Evolutionary conservation across 106 monocot species (phyloP).

Genomic region (Dendrobium officinale): DNA sequence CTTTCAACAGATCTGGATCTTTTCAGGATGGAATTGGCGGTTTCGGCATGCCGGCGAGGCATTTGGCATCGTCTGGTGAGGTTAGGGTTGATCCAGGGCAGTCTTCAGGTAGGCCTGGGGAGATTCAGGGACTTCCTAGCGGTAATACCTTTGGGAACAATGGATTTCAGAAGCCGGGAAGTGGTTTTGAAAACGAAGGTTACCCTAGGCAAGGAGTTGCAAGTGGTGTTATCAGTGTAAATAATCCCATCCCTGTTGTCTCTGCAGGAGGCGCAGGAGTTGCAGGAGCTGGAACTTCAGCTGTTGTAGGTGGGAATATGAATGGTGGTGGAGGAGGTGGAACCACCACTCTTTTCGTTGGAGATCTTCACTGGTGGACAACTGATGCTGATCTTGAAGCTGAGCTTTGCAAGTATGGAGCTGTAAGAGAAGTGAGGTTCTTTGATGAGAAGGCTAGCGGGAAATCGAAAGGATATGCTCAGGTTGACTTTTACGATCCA

Average conservation of each 20-base stretch:
- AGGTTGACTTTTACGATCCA: conserved; percentile 66
- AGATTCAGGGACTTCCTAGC: conserved; percentile 18
- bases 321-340: conserved; percentile 21
- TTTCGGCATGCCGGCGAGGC: conserved; percentile 4
- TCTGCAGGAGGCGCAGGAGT: background rate
- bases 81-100: conserved; percentile 5
- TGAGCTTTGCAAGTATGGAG: conserved; percentile 40
- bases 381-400: conserved; percentile 63
- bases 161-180: conserved; percentile 11
- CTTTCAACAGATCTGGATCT: background rate
- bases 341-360: conserved; percentile 42
- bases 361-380: conserved; percentile 78
- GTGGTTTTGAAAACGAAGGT: background rate
- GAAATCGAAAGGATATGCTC: conserved; percentile 72
- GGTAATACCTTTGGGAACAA: conserved; percentile 14
- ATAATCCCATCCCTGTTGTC: background rate
- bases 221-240: background rate
- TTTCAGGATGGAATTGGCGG: conserved; percentile 3
- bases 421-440: conserved; percentile 65
- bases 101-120: background rate
- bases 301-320: background rate
- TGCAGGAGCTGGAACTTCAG: conserved; percentile 1
- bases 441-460: conserved; percentile 75
- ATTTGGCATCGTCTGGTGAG: conserved; percentile 6
- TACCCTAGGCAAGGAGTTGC: conserved; percentile 1